Evolutionary conservation across 2,329 filamentous ascomycete species (phyloP).

Genomic region (Madurella mycetomatis): DNA sequence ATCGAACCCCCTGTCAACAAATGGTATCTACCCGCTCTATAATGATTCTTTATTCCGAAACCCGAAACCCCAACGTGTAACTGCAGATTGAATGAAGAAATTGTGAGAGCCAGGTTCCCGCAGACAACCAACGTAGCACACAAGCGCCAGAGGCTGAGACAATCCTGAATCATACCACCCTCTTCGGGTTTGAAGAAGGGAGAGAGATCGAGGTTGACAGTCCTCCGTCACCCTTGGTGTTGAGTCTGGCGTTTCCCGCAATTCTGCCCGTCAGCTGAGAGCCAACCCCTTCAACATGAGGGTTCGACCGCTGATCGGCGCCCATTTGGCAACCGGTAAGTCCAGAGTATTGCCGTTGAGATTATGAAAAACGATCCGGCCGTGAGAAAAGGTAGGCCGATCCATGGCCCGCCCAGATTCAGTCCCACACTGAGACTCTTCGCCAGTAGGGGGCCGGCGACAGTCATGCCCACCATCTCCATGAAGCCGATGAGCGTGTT

Average conservation of each 20-base stretch:
- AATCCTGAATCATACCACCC: constrained; percentile 13
- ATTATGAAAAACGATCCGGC: constrained; percentile 32
- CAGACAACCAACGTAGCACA: too few species aligned
- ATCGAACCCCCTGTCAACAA: too few species aligned
- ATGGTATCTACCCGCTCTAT: too few species aligned
- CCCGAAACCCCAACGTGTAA: background rate
- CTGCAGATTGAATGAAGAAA: constrained; percentile 5
- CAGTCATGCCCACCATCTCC: constrained; percentile 46
- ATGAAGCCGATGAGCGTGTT: constrained; percentile 50
- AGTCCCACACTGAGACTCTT: constrained; percentile 44
- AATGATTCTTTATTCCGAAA: background rate
- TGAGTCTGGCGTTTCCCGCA: too few species aligned
- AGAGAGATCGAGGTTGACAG: background rate
- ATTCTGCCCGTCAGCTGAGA: too few species aligned
- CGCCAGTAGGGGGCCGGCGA: constrained; percentile 44
- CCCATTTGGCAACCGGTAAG: constrained; percentile 23
- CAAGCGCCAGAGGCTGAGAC: constrained; percentile 21
- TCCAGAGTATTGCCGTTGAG: constrained; percentile 30
- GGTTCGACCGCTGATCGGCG: background rate
- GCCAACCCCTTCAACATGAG: background rate
- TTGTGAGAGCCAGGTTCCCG: too few species aligned
- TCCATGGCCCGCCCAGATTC: constrained; percentile 42
- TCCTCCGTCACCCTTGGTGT: background rate
- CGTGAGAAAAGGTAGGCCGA: constrained; percentile 47
- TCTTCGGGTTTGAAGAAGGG: constrained; percentile 4